These are phyloP conservation scores for Glycyrrhiza uralensis DNA, from an alignment of 306 rosid species.

Conservation along the genomic window DNA sequence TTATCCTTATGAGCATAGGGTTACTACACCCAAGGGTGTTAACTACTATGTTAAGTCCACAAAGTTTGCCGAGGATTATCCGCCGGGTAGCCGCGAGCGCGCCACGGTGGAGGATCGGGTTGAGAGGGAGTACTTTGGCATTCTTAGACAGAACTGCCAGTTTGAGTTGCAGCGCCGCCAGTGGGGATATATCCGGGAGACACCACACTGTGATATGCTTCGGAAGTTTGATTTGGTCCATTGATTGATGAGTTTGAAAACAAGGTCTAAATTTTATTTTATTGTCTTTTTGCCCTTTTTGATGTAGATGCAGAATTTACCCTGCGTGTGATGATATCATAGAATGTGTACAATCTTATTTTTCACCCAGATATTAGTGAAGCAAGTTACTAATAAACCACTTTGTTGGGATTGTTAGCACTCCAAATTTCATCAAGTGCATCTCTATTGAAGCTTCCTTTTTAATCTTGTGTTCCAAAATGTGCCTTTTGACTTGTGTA, in stretches of 20 bases:
- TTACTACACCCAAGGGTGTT: slow-evolving; percentile 66
- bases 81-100: slow-evolving; percentile 42
- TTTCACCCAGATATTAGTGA: slow-evolving; percentile 28
- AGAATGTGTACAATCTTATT: slow-evolving; percentile 44
- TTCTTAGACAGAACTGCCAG: slow-evolving; percentile 77
- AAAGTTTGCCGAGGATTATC: slow-evolving; percentile 68
- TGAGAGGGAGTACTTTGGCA: slow-evolving; percentile 70
- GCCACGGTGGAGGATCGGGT: slow-evolving; percentile 44
- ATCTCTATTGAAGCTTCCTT: background rate
- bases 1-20: slow-evolving; percentile 64
- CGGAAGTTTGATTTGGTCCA: slow-evolving; percentile 47
- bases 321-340: slow-evolving; percentile 23
- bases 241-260: slow-evolving; percentile 30
- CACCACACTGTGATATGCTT: slow-evolving; percentile 86
- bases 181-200: slow-evolving; percentile 89
- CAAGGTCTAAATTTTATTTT: slow-evolving; percentile 37
- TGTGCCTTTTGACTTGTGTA: background rate
- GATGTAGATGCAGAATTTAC: slow-evolving; percentile 31
- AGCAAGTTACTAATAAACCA: slow-evolving; percentile 38
- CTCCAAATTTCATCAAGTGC: slow-evolving; percentile 6
- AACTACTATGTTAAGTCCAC: slow-evolving; percentile 77
- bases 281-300: slow-evolving; percentile 25
- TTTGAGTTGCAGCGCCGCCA: slow-evolving; percentile 84
- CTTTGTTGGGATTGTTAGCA: slow-evolving; percentile 23
- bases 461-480: background rate